phyloP scores from a whole-genome alignment of 208 protist genomes.

The Angomonas deanei region DNA sequence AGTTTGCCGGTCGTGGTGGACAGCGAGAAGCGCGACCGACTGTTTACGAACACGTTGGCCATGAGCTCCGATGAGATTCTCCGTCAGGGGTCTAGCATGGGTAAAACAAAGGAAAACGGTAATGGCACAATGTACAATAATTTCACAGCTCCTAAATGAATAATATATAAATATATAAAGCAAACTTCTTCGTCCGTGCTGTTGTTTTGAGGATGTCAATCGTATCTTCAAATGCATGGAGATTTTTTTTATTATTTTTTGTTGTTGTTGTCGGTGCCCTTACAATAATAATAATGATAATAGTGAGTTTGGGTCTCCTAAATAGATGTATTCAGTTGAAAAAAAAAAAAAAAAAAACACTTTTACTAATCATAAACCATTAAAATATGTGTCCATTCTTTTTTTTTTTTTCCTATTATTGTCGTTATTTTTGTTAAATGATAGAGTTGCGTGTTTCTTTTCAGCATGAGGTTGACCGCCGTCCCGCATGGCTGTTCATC shows the following conservation, averaged over 20 bases:
- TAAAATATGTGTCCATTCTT: background rate
- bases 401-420: slow-evolving; percentile 5
- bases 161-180: slow-evolving; percentile 17
- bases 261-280: background rate
- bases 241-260: background rate
- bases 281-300: no score
- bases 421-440: slow-evolving; percentile 4
- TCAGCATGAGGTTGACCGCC: slow-evolving; percentile 9
- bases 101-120: background rate
- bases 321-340: background rate
- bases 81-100: background rate
- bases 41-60: background rate
- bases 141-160: background rate
- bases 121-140: slow-evolving; percentile 1
- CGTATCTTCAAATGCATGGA: background rate
- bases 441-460: slow-evolving; percentile 1
- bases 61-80: background rate
- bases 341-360: background rate
- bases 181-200: background rate
- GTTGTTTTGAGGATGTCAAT: no score
- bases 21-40: background rate
- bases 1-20: background rate
- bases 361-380: background rate
- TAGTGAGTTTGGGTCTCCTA: no score
- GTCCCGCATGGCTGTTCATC: no score